Percentiles rank a stretch among this genome's conserved stretches.
Conservation (phyloP, 2,329 filamentous ascomycete genomes). For the Albifimbria verrucaria region DNA sequence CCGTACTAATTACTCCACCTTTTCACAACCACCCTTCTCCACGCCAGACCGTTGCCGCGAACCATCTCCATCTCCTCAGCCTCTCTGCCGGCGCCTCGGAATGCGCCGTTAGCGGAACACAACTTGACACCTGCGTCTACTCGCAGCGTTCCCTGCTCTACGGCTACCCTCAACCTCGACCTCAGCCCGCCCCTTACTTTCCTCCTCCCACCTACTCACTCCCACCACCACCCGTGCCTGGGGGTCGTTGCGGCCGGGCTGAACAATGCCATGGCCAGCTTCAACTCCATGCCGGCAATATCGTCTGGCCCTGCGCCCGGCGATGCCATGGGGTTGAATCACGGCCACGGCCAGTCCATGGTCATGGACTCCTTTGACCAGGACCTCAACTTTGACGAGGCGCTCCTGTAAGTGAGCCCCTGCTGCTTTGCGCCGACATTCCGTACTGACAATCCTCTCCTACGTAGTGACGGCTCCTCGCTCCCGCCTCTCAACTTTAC, state of each 20-base stretch:
- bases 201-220: no score
- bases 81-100: no score
- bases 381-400: constrained; percentile 53
- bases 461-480: constrained; percentile 27
- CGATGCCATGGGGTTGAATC: constrained; percentile 46
- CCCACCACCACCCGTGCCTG: no score
- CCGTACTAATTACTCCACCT: neutral
- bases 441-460: constrained; percentile 4
- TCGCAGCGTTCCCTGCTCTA: no score
- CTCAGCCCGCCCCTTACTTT: no score
- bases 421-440: neutral
- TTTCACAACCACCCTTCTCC: neutral
- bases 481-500: constrained; percentile 48
- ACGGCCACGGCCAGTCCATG: constrained; percentile 33
- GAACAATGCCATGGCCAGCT: constrained; percentile 54
- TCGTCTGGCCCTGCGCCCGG: constrained; percentile 39
- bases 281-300: constrained; percentile 54
- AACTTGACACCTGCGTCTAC: no score
- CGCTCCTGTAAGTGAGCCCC: constrained; percentile 54
- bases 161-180: no score
- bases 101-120: no score
- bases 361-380: constrained; percentile 50
- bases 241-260: constrained; percentile 9
- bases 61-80: no score
- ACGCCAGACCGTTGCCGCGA: no score